Evolutionary conservation across 306 rosid species (phyloP), one percentile per base, ranked within the genome.

Genomic region (Quercus parvula): DNA sequence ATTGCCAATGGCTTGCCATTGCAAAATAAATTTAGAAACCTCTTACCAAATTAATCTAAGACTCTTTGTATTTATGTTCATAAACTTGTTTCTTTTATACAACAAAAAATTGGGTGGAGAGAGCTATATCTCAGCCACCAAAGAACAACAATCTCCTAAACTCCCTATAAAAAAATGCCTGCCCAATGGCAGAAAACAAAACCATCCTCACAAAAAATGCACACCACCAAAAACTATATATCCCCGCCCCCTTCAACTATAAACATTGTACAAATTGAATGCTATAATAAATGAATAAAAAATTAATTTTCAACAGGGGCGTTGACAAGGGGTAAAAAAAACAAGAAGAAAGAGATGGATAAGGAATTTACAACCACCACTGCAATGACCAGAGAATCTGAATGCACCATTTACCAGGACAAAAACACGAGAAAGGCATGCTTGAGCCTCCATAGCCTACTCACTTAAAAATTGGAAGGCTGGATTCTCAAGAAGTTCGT

Each of bases 381-480:
- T 72, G 82, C 85, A 86, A 86, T 89, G 82, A 72, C 76, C 75
- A 67, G 55, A 79, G 70, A 80, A 83, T 68, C 31, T 78, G 80
- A 84, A 78, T 77, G 67, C 19, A 78, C 78, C 73, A 88, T 82
- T 78, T 74, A 74, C 87, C 83, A 67, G 18, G 77, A 79, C 25
- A 69, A 78, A 19, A 19, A 88, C 83, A 61, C 64, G n/a, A 51
- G 78, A 78, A 75, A 85, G 38, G 73, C 74, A 58, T 46, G 27
- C 56, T 49, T 75, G 75, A 82, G 91, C 87, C 70, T 87, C 85
- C 70, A 85, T 78, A 73, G 90, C 98, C 95, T 72, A 89, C 86
- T 96, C 96, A 6, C 80, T 83, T 80, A 96, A 93, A 96, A 96
- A 96, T 78, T 86, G 91, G 87, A 96, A 96, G 96, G 97, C 96